phyloP scores from a whole-genome alignment of 306 rosid genomes.

The Acacia melanoxylon region DNA sequence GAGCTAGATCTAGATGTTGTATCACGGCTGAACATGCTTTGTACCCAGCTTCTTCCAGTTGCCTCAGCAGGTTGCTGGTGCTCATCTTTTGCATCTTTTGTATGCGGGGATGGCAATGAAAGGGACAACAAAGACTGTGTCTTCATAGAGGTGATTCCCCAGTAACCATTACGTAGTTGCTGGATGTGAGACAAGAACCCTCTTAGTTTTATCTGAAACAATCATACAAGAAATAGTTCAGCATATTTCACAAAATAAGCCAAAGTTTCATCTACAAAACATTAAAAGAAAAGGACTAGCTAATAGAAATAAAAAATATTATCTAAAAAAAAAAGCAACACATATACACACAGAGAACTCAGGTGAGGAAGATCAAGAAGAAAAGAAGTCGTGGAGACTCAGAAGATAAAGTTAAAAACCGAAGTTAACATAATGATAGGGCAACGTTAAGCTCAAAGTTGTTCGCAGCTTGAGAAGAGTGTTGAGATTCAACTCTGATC shows the following conservation, averaged over 20 bases:
- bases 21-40: constrained; percentile 94
- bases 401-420: not conserved
- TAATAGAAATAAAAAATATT: not conserved
- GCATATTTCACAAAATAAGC: constrained; percentile 16
- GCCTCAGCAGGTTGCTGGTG: constrained; percentile 90
- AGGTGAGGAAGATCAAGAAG: not conserved
- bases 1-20: constrained; percentile 73
- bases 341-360: not conserved
- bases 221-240: constrained; percentile 31
- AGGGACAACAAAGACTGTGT: constrained; percentile 63
- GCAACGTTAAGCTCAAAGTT: not conserved
- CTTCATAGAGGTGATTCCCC: constrained; percentile 81
- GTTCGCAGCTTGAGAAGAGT: not conserved
- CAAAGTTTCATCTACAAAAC: constrained; percentile 24
- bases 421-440: not conserved
- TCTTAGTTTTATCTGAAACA: constrained; percentile 85
- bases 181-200: constrained; percentile 88
- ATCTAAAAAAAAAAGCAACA: no score
- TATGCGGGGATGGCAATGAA: constrained; percentile 80
- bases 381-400: not conserved
- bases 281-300: constrained; percentile 16
- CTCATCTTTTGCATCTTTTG: constrained; percentile 71
- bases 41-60: constrained; percentile 99
- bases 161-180: constrained; percentile 76
- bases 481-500: not conserved